Evolutionary conservation across 768 basidiomycete species (phyloP), one percentile per base, ranked within the genome.

Genomic region (Amylocystis lapponica): DNA sequence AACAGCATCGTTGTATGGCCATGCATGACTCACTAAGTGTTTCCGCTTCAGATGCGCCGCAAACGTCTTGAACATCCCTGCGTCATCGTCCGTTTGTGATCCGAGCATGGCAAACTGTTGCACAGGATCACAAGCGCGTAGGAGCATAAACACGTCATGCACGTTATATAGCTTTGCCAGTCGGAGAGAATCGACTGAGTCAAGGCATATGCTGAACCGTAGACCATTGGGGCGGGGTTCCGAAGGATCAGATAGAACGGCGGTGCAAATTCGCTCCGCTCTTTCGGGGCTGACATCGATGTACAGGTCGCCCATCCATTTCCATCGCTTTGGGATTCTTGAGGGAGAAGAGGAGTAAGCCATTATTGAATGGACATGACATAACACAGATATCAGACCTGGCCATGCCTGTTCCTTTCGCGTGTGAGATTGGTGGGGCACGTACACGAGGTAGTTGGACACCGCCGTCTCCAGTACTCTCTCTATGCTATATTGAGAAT

Each of bases 271-370:
- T 6, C 60, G 60, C 42, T 78, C 69, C 21, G 66, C 57, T 19
- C 61, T 59, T 17, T 62, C 64, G 4, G 61, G 56, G 16, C 58
- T 58, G 2, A 60, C 59, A 20, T 64, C 65, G 17, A 75, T 65
- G 41, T 69, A 67, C 22, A 85, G 63, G 17, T 74, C 63, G 19
- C 82, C 83, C 27, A 68, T 63, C 84, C 85, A 86, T 49, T 68
- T 78, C 76, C 76, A 86, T 41, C 74, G 74, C 55, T 77, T 78
- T 17, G 66, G 66, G 30, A 78, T 75, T 49, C 81, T 83, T 43
- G 2, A 31, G 39, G 29, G 19, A 30, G 3, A 29, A 21, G 22
- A 23, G 21, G 19, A 22, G 14, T 17, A n/a, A 21, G 39, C 3
- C 14, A 21, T 27, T n/a, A n/a, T n/a, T n/a, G n/a, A n/a, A n/a